Evolutionary conservation across 129 eudicot genomes (phyloP).

Genomic region (Pittosporum tobira): DNA sequence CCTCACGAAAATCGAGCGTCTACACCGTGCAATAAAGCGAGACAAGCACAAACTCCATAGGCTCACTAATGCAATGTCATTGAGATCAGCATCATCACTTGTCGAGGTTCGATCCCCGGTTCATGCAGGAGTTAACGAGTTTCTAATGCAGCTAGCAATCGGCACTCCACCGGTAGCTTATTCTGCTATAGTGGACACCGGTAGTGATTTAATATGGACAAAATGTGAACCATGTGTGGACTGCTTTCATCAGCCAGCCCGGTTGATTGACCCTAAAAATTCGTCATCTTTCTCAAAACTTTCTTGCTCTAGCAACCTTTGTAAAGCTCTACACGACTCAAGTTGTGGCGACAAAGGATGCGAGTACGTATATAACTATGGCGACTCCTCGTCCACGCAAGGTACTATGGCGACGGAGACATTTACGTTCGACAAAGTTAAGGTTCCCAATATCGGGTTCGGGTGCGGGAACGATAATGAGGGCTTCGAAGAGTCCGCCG

Average conservation of each 20-base stretch:
- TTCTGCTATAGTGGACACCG: conserved; percentile 66
- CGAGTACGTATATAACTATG: conserved; percentile 52
- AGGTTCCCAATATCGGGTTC: conserved; percentile 42
- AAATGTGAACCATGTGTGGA: conserved; percentile 73
- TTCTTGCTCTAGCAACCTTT: conserved; percentile 34
- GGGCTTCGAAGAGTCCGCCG: conserved; percentile 50
- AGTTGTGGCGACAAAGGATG: conserved; percentile 40
- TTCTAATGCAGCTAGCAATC: conserved; percentile 54
- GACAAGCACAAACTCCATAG: conserved; percentile 37
- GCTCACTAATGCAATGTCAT: conserved; percentile 27
- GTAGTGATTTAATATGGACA: conserved; percentile 83
- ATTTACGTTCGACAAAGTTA: conserved; percentile 39
- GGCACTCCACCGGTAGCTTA: conserved; percentile 58
- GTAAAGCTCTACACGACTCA: background rate
- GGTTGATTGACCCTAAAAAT: conserved; percentile 54
- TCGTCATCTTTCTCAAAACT: conserved; percentile 52
- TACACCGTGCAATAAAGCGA: conserved; percentile 60
- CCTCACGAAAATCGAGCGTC: conserved; percentile 57
- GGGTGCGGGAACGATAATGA: conserved; percentile 76
- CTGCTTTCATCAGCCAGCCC: conserved; percentile 56
- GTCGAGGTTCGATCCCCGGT: conserved; percentile 30
- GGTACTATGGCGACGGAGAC: conserved; percentile 66
- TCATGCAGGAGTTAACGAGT: conserved; percentile 69
- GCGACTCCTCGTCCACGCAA: conserved; percentile 50
- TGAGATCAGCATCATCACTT: conserved; percentile 24